phyloP scores from a whole-genome alignment of 106 monocot genomes.

The Dactylorhiza incarnata region DNA sequence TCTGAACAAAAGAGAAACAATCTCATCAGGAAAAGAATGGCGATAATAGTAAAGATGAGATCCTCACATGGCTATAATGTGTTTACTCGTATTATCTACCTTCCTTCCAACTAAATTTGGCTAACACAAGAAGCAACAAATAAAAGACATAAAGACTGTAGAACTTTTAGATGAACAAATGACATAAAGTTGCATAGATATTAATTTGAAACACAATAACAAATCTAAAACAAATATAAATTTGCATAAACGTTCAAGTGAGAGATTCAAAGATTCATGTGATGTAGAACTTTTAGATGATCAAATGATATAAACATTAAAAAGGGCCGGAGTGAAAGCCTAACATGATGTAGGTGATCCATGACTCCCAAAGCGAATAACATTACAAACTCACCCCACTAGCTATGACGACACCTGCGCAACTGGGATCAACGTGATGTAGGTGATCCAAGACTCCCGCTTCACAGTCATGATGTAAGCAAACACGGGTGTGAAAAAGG shows the following conservation, averaged over 20 bases:
- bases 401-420: conserved; percentile 38
- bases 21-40: too few relatives aligned
- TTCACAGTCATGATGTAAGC: conserved; percentile 31
- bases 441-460: conserved; percentile 40
- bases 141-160: neutral
- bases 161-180: too few relatives aligned
- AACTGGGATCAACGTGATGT: conserved; percentile 33
- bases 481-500: conserved; percentile 43
- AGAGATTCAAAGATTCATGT: too few relatives aligned
- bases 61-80: too few relatives aligned
- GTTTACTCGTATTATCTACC: neutral
- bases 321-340: neutral
- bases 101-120: neutral
- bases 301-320: neutral
- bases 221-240: too few relatives aligned
- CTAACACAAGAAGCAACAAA: neutral
- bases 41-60: too few relatives aligned
- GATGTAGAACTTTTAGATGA: neutral
- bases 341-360: neutral
- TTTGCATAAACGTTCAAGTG: too few relatives aligned
- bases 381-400: conserved; percentile 23
- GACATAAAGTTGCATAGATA: too few relatives aligned
- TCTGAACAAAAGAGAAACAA: too few relatives aligned
- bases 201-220: too few relatives aligned
- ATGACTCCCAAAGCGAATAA: neutral